Conservation (phyloP, 352 stramenopile species). For the Pythium insidiosum region DNA sequence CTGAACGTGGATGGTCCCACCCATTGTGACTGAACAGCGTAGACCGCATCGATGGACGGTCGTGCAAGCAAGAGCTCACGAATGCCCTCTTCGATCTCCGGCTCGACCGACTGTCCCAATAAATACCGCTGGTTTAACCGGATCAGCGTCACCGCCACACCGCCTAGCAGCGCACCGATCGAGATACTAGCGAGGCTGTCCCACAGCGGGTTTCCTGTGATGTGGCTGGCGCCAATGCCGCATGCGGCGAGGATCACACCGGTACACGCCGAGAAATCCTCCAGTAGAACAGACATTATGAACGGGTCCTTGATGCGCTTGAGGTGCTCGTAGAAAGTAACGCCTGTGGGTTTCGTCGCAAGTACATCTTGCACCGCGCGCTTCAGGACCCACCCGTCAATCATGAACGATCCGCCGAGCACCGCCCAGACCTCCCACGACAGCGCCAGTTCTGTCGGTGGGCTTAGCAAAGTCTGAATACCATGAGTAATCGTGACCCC, state of each 20-base stretch:
- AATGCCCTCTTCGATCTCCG: conserved; percentile 84
- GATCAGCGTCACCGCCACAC: conserved; percentile 91
- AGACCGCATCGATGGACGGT: conserved; percentile 92
- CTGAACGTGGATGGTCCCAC: conserved; percentile 96
- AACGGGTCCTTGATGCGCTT: conserved; percentile 90
- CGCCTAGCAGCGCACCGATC: conserved; percentile 91
- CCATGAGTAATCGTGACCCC: conserved; percentile 94
- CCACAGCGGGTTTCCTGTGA: conserved; percentile 91
- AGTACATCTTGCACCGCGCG: conserved; percentile 87
- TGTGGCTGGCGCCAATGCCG: conserved; percentile 90
- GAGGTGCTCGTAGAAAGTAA: conserved; percentile 67
- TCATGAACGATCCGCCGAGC: conserved; percentile 89
- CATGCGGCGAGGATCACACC: conserved; percentile 94
- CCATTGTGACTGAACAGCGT: conserved; percentile 96
- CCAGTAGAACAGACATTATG: conserved; percentile 95
- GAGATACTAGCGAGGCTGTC: conserved; percentile 94
- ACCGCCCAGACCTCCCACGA: conserved; percentile 95
- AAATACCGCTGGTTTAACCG: conserved; percentile 96
- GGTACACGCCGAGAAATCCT: conserved; percentile 95
- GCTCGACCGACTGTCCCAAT: conserved; percentile 94
- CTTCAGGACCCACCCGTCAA: conserved; percentile 95
- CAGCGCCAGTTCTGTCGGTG: conserved; percentile 48
- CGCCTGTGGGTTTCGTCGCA: conserved; percentile 57
- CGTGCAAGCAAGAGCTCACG: conserved; percentile 68
- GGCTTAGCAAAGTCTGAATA: conserved; percentile 72